Conservation (phyloP, 2,329 filamentous ascomycete species). For the Penicillium sp. region DNA sequence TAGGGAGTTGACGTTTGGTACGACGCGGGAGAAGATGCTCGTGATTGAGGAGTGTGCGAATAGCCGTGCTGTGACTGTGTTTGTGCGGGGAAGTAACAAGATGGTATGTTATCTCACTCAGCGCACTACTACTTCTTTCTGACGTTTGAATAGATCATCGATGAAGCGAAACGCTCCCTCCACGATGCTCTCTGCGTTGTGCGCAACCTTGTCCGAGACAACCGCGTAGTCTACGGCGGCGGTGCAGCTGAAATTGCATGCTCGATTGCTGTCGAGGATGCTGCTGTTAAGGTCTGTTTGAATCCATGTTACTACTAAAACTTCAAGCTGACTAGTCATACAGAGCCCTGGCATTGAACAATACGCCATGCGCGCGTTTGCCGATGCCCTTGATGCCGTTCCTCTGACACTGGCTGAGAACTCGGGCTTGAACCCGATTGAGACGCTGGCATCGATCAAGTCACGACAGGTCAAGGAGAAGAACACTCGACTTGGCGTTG, state of each 20-base stretch:
- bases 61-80: constrained; percentile 91
- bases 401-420: constrained; percentile 98
- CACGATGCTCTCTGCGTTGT: constrained; percentile 98
- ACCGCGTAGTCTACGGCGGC: constrained; percentile 95
- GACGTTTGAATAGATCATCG: constrained; percentile 70
- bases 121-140: neutral
- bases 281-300: constrained; percentile 66
- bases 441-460: constrained; percentile 92
- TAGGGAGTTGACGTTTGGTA: constrained; percentile 93
- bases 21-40: constrained; percentile 98
- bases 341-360: constrained; percentile 93
- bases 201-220: constrained; percentile 91
- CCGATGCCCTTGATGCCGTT: constrained; percentile 87
- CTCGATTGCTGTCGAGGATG: constrained; percentile 92
- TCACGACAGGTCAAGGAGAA: constrained; percentile 90
- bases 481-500: constrained; percentile 77
- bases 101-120: constrained; percentile 60
- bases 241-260: constrained; percentile 97
- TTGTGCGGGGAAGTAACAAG: constrained; percentile 97
- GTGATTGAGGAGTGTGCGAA: constrained; percentile 99
- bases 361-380: constrained; percentile 97
- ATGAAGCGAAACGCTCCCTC: constrained; percentile 94
- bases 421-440: constrained; percentile 91
- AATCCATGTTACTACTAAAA: neutral
- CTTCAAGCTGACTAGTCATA: neutral